Evolutionary conservation across 2,329 filamentous ascomycete species (phyloP).

Genomic region (Davidsoniella australis): DNA sequence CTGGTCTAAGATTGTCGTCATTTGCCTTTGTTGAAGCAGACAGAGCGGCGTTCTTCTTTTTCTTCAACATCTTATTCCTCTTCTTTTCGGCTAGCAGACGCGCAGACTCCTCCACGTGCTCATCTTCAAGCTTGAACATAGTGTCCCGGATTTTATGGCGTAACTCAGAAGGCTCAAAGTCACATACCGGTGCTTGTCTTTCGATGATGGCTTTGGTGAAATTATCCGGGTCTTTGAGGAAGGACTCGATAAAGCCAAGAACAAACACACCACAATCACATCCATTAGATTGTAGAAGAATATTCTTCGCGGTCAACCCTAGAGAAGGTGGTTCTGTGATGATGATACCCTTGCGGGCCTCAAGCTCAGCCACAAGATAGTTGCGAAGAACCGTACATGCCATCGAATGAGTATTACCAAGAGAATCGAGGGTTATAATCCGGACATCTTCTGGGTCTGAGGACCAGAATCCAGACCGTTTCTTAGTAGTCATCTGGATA

Average conservation of each 20-base stretch:
- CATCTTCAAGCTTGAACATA: constrained; percentile 41
- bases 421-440: constrained; percentile 78
- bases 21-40: constrained; percentile 1
- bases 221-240: constrained; percentile 54
- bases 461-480: background rate
- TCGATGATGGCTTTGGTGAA: constrained; percentile 53
- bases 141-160: constrained; percentile 48
- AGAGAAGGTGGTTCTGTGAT: constrained; percentile 22
- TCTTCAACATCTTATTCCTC: constrained; percentile 21
- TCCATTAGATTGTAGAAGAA: constrained; percentile 68
- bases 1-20: too few relatives aligned
- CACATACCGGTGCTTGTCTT: constrained; percentile 32
- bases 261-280: constrained; percentile 84
- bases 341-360: constrained; percentile 35
- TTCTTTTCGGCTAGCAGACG: constrained; percentile 21
- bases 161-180: constrained; percentile 41
- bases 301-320: constrained; percentile 51
- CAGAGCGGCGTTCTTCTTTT: constrained; percentile 16
- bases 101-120: constrained; percentile 16
- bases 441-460: constrained; percentile 38
- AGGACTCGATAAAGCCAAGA: constrained; percentile 67
- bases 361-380: constrained; percentile 60
- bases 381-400: constrained; percentile 55
- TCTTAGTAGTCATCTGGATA: background rate
- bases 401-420: constrained; percentile 44